Evolutionary conservation across 805 yeast genomes (phyloP).

Genomic region (Teunomyces atbi): DNA sequence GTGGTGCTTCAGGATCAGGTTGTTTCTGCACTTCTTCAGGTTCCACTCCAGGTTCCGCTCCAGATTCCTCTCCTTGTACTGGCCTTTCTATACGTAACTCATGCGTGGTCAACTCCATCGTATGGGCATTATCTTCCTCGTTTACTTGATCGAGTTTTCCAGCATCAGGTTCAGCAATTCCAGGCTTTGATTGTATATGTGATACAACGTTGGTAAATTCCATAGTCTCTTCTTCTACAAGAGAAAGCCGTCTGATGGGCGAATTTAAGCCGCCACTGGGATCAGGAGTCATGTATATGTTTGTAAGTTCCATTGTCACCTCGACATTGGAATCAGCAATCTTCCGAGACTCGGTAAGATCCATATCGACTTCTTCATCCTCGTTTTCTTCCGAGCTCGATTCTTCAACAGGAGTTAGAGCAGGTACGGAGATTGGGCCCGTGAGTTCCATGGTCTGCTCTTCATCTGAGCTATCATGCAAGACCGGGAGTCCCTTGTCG

Average conservation of each 20-base stretch:
- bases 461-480: conserved; percentile 25
- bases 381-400: conserved; percentile 9
- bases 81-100: background rate
- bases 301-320: conserved; percentile 11
- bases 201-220: conserved; percentile 6
- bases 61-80: background rate
- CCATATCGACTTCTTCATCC: conserved; percentile 23
- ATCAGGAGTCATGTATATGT: background rate
- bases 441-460: conserved; percentile 32
- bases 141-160: too few relatives aligned
- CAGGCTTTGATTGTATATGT: background rate
- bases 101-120: background rate
- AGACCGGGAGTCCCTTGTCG: conserved; percentile 15
- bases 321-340: conserved; percentile 4
- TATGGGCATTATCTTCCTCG: background rate
- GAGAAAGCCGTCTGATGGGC: background rate
- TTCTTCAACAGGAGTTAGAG: background rate
- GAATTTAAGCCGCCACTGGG: background rate
- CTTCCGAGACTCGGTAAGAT: conserved; percentile 14
- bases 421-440: conserved; percentile 3
- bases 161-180: background rate
- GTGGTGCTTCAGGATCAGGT: background rate
- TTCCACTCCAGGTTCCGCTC: too few relatives aligned
- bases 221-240: conserved; percentile 6
- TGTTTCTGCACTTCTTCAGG: background rate